Evolutionary conservation across 768 basidiomycete genomes (phyloP).

Genomic region (Mycena galopus): DNA sequence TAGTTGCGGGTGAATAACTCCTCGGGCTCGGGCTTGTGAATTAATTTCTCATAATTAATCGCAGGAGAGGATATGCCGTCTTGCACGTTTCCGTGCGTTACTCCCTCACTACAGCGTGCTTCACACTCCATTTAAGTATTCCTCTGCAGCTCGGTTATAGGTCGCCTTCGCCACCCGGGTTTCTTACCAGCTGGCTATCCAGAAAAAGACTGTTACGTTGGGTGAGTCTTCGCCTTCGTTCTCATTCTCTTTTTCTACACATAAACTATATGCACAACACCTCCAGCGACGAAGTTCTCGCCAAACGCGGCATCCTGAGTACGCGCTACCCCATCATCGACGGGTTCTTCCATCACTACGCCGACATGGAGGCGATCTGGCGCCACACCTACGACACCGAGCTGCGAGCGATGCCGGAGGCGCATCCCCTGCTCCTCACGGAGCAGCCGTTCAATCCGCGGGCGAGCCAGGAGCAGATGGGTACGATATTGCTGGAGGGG

Average conservation of each 20-base stretch:
- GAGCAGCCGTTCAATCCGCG: slow-evolving; percentile 80
- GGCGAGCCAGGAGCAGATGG: slow-evolving; percentile 78
- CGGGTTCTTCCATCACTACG: slow-evolving; percentile 24
- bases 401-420: slow-evolving; percentile 78
- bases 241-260: too few species aligned
- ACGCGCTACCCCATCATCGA: slow-evolving; percentile 64
- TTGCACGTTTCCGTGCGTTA: neutral
- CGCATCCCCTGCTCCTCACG: slow-evolving; percentile 78
- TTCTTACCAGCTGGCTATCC: slow-evolving; percentile 79
- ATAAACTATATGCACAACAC: neutral
- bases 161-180: slow-evolving; percentile 78
- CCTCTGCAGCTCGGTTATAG: slow-evolving; percentile 71
- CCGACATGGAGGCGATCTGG: slow-evolving; percentile 30
- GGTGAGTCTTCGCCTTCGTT: slow-evolving; percentile 51
- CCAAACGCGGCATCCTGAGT: slow-evolving; percentile 79
- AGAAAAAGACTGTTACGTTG: slow-evolving; percentile 82
- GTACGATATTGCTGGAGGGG: slow-evolving; percentile 82
- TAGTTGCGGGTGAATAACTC: slow-evolving; percentile 16
- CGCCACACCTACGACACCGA: slow-evolving; percentile 60
- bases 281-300: slow-evolving; percentile 74
- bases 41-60: neutral
- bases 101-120: too few species aligned
- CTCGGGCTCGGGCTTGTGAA: too few species aligned
- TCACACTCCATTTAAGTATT: neutral
- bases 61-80: slow-evolving; percentile 25